Base-by-base conservation (phyloP, 140 eudicot species). In the Senecio squalidus region DNA sequence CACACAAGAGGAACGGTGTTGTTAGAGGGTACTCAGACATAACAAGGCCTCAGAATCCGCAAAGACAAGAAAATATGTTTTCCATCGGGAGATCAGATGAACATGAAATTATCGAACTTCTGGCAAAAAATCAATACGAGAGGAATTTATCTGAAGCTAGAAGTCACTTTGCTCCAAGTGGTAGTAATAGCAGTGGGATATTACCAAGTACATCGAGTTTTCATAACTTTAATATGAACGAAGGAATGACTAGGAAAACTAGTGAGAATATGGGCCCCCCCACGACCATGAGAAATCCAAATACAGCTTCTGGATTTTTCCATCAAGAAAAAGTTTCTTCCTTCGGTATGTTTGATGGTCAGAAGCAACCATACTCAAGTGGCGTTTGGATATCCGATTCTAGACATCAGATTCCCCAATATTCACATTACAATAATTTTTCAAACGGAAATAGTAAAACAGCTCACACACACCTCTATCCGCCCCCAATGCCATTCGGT, bases 121-220 rank as follows among this genome's bases (percentile, higher is more conserved):
- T 89, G 84, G 95, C 95, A 1, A 80, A 73, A 61, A 81, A 89
- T 55, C 89, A 85, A 41, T 79, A 70, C 26, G 97, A 89, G 64
- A 75, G 80, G 62, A 70, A 60, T 47, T 45, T 71, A 55, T 56
- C 58, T 54, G 70, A 70, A 70, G 56, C 67, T 28, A 80, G 77
- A 41, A 38, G 7, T 64, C 55, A 33, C 6, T 46, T 28, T 55
- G 31, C 25, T 27, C 26, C 58, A 0, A 36, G 22, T 5, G 39
- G 55, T 38, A 53, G 25, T 24, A 48, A 55, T 27, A 60, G 30
- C 55, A 52, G 41, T 23, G 56, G 61, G 21, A 65, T 71, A 0
- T 28, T 60, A 24, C 40, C 69, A 17, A 47, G 43, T 9, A 5
- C 22, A 44, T 24, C 63, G 29, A 62, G 67, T 11, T 59, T 60